Conservation (phyloP, 2,329 filamentous ascomycete species). For the Fusarium pseudocircinatum region DNA sequence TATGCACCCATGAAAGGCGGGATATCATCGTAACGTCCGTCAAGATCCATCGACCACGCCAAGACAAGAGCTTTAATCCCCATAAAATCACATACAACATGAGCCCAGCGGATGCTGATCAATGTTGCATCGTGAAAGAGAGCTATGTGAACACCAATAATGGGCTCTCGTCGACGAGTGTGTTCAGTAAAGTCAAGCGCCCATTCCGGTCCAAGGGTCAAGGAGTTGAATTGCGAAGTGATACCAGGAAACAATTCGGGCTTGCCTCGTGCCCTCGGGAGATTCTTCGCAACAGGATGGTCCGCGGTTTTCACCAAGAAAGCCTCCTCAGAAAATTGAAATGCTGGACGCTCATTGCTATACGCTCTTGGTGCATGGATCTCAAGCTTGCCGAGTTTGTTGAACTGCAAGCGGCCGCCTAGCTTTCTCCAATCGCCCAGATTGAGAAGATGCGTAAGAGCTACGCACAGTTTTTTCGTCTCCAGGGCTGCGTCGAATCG, state of each 20-base stretch:
- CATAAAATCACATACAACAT: constrained; percentile 1
- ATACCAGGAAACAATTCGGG: neutral
- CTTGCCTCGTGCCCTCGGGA: neutral
- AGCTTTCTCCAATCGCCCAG: neutral
- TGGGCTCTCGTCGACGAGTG: neutral
- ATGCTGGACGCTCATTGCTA: neutral
- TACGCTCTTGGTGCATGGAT: neutral
- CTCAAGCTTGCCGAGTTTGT: neutral
- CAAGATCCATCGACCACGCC: constrained; percentile 1
- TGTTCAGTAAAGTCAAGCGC: neutral
- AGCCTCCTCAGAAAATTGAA: neutral
- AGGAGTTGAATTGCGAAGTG: neutral
- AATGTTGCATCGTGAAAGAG: neutral
- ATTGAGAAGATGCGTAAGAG: neutral
- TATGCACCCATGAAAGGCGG: constrained; percentile 1
- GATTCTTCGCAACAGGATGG: neutral
- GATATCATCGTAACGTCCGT: neutral
- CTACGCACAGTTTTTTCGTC: neutral
- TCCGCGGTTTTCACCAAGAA: neutral
- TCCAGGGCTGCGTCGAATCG: neutral
- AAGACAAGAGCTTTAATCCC: neutral
- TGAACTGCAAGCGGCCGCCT: neutral
- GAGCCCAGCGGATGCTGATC: neutral
- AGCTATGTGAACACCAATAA: neutral
- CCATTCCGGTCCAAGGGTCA: neutral